Evolutionary conservation across 371 early-diverging fungal genomes (phyloP).

Genomic region (Lichtheimia ornata): DNA sequence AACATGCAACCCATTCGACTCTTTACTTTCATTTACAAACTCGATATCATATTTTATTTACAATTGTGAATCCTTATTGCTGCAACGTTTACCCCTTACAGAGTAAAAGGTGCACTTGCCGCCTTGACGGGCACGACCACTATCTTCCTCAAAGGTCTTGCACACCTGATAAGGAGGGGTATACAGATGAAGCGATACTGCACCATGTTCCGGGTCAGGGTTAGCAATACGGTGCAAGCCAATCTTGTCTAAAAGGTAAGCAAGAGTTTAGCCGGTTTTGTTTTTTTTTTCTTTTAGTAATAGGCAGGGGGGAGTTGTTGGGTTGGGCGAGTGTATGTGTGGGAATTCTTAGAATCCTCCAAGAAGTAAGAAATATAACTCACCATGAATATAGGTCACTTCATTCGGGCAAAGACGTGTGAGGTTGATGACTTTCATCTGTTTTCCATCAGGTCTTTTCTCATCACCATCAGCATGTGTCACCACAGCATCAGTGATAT

Average conservation of each 20-base stretch:
- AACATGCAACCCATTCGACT: background rate
- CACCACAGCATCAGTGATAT: conserved; percentile 27
- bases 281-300: background rate
- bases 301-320: background rate
- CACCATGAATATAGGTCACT: conserved; percentile 90
- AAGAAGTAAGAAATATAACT: background rate
- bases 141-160: conserved; percentile 81
- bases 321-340: background rate
- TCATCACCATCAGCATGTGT: conserved; percentile 12
- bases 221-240: conserved; percentile 90
- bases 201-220: conserved; percentile 55
- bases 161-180: conserved; percentile 88
- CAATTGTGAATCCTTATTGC: background rate
- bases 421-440: conserved; percentile 28
- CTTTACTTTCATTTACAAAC: background rate
- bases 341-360: background rate
- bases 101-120: conserved; percentile 76
- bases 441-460: conserved; percentile 6
- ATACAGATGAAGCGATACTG: conserved; percentile 92
- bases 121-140: conserved; percentile 68
- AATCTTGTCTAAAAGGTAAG: conserved; percentile 62
- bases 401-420: conserved; percentile 60
- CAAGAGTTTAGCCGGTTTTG: conserved; percentile 3
- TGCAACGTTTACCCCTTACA: conserved; percentile 42
- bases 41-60: conserved; percentile 2